Base-by-base conservation (phyloP, 2,329 filamentous ascomycete species). In the Pseudogymnoascus sp. region DNA sequence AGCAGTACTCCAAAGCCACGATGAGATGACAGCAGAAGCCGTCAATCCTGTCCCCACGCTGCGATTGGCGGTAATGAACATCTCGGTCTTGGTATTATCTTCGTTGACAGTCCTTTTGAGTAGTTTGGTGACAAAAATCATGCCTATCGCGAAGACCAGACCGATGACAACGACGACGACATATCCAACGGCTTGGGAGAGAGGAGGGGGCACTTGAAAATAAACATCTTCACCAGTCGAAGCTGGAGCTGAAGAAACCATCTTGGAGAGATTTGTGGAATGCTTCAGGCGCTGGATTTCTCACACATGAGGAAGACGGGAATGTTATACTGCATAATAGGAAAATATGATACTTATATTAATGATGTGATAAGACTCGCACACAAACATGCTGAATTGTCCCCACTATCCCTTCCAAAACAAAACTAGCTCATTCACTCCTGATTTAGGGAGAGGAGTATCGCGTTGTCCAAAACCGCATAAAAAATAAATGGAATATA, bases 51-150 rank as follows among this genome's bases (percentile, higher is more conserved):
- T 79, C 1, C 77, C 74, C 0, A 83, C 78, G 7, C 72, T 75
- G 4, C 79, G 75, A 60, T 82, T 81, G 2, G 80, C 80, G 0
- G 78, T 79, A 75, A 81, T 82, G 66, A 82, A 82, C 78, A 81
- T 82, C 67, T 83, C 80, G 0, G 78, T 81, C 18, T 77, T 81
- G 20, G 74, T 73, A 60, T 81, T 82, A 57, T 82, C 79, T 63
- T 82, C 79, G 1, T 77, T 77, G 0, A 77, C 73, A 0, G 78
- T 80, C 36, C 70, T 75, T 63, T 79, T 81, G n/a, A 81, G 65
- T 2, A 79, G 60, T 6, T 72, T 74, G 0, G 78, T 80, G 0
- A 79, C 70, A 1, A 77, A 69, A 63, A 80, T 77, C 78, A 81
- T 80, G 74, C 74, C 71, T 1, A 75, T 66, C 4, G 76, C 76